Conservation (phyloP, 108 stramenopile species). For the Cyclotella choctawhatcheeana region DNA sequence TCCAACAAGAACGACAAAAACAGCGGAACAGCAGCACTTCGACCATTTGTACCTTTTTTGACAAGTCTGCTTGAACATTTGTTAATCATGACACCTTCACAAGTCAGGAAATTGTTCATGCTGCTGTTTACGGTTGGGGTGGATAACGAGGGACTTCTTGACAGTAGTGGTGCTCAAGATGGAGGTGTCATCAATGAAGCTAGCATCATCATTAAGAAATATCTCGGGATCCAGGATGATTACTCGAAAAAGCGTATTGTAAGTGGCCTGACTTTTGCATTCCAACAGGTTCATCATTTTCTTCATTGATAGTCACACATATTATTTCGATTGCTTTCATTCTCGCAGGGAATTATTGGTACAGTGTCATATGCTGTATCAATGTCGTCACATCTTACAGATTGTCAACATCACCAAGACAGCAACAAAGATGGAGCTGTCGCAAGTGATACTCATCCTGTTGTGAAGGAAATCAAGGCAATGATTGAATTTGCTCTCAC, state of each 20-base stretch:
- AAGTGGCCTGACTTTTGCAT: conserved; percentile 9
- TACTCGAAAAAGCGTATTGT: conserved; percentile 46
- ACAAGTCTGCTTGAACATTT: conserved; percentile 49
- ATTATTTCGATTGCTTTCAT: neutral
- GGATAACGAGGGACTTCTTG: conserved; percentile 24
- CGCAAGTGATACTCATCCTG: conserved; percentile 4
- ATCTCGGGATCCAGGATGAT: conserved; percentile 31
- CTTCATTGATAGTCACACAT: no score
- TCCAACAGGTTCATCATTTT: neutral
- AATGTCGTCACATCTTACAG: conserved; percentile 26
- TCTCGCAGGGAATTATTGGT: conserved; percentile 53
- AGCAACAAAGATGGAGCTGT: conserved; percentile 16
- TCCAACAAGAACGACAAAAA: conserved; percentile 17
- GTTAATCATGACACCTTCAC: conserved; percentile 45
- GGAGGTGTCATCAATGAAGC: conserved; percentile 49
- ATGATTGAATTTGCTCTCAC: conserved; percentile 44
- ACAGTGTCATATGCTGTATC: conserved; percentile 56
- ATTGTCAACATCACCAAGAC: no score
- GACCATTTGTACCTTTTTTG: conserved; percentile 51
- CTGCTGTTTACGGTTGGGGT: conserved; percentile 48
- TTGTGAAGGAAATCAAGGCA: conserved; percentile 43
- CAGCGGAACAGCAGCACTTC: conserved; percentile 32
- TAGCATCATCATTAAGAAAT: conserved; percentile 55
- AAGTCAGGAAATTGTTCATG: conserved; percentile 50
- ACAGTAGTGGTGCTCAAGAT: neutral